Conservation (phyloP, 1,284 basidiomycete genomes). For the Cutaneotrichosporon cutaneum region DNA sequence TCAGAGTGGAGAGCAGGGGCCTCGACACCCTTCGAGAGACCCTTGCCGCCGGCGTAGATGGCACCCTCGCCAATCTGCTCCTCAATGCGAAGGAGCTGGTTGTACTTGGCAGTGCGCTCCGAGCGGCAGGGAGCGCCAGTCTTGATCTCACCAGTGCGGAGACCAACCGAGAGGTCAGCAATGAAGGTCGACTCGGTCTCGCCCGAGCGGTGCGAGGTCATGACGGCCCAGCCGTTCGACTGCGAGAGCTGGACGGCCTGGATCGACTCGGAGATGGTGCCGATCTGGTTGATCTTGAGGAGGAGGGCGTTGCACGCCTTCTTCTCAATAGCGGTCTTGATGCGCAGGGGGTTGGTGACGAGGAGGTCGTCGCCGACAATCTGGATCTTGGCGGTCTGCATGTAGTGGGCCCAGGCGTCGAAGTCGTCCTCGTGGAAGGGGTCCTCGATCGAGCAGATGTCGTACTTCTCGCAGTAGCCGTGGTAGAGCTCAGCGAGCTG, state of each 20-base stretch:
- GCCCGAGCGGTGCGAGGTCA: conserved; percentile 98
- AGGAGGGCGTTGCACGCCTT: conserved; percentile 99
- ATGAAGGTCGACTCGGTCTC: conserved; percentile 97
- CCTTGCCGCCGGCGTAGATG: conserved; percentile 73
- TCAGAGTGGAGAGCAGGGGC: conserved; percentile 64
- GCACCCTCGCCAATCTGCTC: conserved; percentile 68
- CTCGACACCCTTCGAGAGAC: conserved; percentile 71
- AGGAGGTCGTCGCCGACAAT: conserved; percentile 98
- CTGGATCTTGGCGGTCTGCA: conserved; percentile 59
- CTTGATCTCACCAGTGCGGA: conserved; percentile 59
- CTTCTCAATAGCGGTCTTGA: conserved; percentile 99
- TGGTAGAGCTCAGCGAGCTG: conserved; percentile 95
- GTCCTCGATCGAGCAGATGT: conserved; percentile 96
- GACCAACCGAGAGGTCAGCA: conserved; percentile 92
- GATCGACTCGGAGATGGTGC: conserved; percentile 96
- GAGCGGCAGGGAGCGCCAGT: conserved; percentile 17
- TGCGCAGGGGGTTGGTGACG: conserved; percentile 89
- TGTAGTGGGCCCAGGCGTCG: conserved; percentile 96
- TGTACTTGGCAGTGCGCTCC: conserved; percentile 58
- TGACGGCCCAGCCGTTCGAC: conserved; percentile 97
- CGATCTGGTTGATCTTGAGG: conserved; percentile 99
- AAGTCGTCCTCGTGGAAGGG: conserved; percentile 99
- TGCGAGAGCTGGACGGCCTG: conserved; percentile 84
- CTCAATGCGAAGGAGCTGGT: conserved; percentile 85
- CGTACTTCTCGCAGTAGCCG: conserved; percentile 82